Conservation (phyloP, 148 eudicot genomes). For the Camellia sinensis region DNA sequence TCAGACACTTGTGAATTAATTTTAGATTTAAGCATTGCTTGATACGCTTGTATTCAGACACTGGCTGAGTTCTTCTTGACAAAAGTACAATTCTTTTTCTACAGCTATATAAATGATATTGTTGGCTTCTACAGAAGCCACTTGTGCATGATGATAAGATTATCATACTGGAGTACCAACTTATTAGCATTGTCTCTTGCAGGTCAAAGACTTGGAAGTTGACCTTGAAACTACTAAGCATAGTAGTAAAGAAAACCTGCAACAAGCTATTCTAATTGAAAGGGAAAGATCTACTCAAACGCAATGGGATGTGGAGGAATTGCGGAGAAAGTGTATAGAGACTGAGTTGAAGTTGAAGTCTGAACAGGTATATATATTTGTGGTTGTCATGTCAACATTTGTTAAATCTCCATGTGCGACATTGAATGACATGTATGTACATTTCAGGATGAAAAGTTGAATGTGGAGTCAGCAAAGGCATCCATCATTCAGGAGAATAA, state of each 20-base stretch:
- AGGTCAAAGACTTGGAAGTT: constrained; percentile 86
- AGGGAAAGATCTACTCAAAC: constrained; percentile 67
- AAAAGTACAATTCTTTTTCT: background rate
- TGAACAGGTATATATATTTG: constrained; percentile 53
- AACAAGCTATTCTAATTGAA: constrained; percentile 67
- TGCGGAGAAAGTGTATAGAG: constrained; percentile 61
- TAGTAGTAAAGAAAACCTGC: constrained; percentile 63
- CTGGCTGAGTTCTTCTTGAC: background rate
- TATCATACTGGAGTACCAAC: background rate
- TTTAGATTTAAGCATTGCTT: background rate
- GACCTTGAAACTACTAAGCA: constrained; percentile 75
- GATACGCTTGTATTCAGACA: background rate
- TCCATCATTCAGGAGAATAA: constrained; percentile 54
- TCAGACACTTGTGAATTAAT: background rate
- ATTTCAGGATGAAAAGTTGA: constrained; percentile 51
- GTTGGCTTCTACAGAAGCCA: background rate
- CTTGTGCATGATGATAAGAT: background rate
- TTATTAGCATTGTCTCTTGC: constrained; percentile 21
- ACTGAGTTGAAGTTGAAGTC: constrained; percentile 61
- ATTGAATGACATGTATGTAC: constrained; percentile 6
- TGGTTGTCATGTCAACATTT: background rate
- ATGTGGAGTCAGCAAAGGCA: constrained; percentile 30
- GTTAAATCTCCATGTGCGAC: constrained; percentile 1
- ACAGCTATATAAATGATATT: background rate
- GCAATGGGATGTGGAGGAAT: constrained; percentile 92